Evolutionary conservation across 169 alveolate species (phyloP).

Genomic region (Plasmodium chabaudi): DNA sequence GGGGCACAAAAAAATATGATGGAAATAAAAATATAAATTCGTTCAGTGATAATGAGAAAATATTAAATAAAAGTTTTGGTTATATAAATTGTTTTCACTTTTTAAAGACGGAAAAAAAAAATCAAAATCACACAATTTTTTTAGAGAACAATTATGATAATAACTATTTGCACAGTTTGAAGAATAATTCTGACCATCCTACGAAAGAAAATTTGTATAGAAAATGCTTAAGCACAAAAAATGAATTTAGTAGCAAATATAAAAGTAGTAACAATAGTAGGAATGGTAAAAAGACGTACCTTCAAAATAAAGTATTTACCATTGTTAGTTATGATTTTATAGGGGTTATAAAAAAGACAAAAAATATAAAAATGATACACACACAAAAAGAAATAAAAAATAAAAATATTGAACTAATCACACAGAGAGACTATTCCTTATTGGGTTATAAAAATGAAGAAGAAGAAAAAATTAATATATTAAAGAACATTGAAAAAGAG

Average conservation of each 20-base stretch:
- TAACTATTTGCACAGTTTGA: too few relatives aligned
- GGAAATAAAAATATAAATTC: neutral
- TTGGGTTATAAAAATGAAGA: neutral
- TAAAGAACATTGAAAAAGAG: constrained; percentile 3
- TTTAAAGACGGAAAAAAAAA: neutral
- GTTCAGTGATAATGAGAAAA: constrained; percentile 7
- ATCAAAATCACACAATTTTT: too few relatives aligned
- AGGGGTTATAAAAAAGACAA: constrained; percentile 5
- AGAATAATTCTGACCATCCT: too few relatives aligned
- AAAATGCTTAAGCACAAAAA: neutral
- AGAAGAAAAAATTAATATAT: neutral
- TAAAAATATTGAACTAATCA: neutral
- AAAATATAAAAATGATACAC: neutral
- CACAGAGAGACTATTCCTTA: neutral
- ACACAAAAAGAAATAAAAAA: neutral
- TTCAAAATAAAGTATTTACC: constrained; percentile 12
- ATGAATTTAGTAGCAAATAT: neutral
- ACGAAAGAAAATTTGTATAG: too few relatives aligned
- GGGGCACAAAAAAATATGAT: too few relatives aligned
- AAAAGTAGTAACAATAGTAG: neutral
- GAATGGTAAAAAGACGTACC: too few relatives aligned
- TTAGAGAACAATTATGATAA: too few relatives aligned
- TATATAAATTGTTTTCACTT: neutral
- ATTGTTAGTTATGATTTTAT: constrained; percentile 31
- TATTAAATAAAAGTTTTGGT: neutral